These are phyloP conservation scores for Amphibolis antarctica DNA, from an alignment of 106 monocot genomes.

Conservation along the genomic window DNA sequence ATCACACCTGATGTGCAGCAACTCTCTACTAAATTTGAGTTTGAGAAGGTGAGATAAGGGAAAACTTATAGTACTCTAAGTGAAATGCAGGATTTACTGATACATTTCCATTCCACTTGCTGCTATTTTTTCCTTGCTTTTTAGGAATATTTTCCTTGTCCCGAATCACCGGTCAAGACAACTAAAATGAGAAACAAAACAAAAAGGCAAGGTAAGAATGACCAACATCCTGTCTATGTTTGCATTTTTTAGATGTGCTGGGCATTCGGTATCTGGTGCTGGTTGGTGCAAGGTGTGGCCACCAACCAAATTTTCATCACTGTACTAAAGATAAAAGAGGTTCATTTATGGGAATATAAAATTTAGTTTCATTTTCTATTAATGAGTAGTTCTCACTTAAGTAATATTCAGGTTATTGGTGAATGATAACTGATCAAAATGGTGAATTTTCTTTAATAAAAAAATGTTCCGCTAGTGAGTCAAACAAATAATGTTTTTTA, in stretches of 20 bases:
- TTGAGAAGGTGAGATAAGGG: slow-evolving; percentile 62
- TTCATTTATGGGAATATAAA: too few relatives aligned
- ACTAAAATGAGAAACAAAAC: slow-evolving; percentile 45
- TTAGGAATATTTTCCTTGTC: slow-evolving; percentile 61
- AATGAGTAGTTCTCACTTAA: too few relatives aligned
- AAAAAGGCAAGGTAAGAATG: slow-evolving; percentile 35
- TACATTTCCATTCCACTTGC: not conserved
- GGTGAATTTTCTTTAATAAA: too few relatives aligned
- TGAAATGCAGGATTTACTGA: not conserved
- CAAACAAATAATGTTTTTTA: too few relatives aligned
- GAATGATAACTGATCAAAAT: too few relatives aligned
- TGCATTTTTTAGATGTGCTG: not conserved
- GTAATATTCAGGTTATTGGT: too few relatives aligned
- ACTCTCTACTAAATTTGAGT: slow-evolving; percentile 37
- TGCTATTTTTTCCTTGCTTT: not conserved
- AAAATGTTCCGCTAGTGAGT: too few relatives aligned
- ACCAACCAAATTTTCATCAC: too few relatives aligned
- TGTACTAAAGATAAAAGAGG: too few relatives aligned
- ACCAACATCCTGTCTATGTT: not conserved
- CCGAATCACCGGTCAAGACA: slow-evolving; percentile 76
- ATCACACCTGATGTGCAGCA: slow-evolving; percentile 64
- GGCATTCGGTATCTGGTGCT: not conserved
- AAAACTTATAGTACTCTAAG: not conserved
- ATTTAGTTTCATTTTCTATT: too few relatives aligned
- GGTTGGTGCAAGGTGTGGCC: not conserved